Base-by-base conservation (phyloP, 192 early-diverging fungal species). In the Umbelopsis sp. region DNA sequence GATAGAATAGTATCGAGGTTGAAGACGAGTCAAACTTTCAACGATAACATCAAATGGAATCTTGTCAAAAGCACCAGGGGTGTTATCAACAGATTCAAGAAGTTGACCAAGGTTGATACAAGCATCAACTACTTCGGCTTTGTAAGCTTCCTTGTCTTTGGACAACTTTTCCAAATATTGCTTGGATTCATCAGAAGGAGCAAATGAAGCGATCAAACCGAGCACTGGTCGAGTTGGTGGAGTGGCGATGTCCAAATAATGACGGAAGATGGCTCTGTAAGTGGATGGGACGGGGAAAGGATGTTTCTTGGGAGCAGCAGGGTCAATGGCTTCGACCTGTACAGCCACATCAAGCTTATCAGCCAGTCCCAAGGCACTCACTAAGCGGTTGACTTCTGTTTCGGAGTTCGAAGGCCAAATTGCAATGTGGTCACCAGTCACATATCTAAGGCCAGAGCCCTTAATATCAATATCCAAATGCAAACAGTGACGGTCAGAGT, bases 1-100 rank as follows among this genome's bases (percentile, higher is more conserved):
- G 50, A 99, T 98, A 45, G 95, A 97, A 78, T 99, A 99, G 82
- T 96, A 94, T 16, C 97, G 93, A 48, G 92, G 85, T 67, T 90
- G 89, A 61, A 96, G 87, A 46, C 92, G 90, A 64, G 90, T 84
- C 15, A 95, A 85, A 7, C 91, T 85, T 75, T 97, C 91, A 68
- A 98, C 85, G 22, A 95, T 80, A 21, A 93, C 80, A 66, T 88
- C 89, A 44, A 94, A 83, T 6, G 97, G 97, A 71, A 96, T 81
- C 68, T 27, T 37, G 45, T 83, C 82, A 37, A 75, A 81, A 77
- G 48, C 55, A 61, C 27, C 55, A 61, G 30, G 33, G 48, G 83
- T 80, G 22, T 83, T 82, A 46, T 82, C 80, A 70, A 91, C 88
- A 5, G 81, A 84, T 49, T 84, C 79, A 52, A 98, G 71, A 46